Conservation (phyloP, 2,329 filamentous ascomycete species). For the Ophiostoma tasmaniense region DNA sequence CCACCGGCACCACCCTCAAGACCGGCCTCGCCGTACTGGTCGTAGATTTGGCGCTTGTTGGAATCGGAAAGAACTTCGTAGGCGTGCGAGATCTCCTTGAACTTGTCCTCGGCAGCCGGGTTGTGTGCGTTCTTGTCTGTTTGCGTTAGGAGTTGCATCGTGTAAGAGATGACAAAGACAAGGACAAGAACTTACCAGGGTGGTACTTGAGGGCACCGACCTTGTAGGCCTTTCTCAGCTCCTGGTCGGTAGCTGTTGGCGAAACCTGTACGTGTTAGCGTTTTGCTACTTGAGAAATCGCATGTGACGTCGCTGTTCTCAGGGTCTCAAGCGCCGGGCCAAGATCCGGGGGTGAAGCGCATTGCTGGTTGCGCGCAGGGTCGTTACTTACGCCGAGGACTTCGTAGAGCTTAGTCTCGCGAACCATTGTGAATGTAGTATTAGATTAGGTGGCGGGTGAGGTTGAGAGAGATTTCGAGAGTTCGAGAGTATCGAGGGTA, state of each 20-base stretch:
- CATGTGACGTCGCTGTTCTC: not conserved
- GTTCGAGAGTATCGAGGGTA: not conserved
- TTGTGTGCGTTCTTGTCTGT: conserved; percentile 94
- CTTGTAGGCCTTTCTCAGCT: conserved; percentile 89
- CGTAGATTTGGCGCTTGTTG: conserved; percentile 86
- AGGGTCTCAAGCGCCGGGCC: not conserved
- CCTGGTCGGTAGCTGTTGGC: conserved; percentile 69
- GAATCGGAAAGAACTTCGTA: conserved; percentile 91
- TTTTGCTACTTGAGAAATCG: not conserved
- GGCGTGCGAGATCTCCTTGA: conserved; percentile 93
- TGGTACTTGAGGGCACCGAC: conserved; percentile 75
- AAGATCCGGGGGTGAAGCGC: not conserved
- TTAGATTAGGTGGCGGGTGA: not conserved
- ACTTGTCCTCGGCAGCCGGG: conserved; percentile 89
- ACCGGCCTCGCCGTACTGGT: conserved; percentile 95
- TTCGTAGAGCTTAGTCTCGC: conserved; percentile 73
- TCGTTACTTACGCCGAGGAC: conserved; percentile 57
- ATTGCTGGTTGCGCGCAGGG: not conserved
- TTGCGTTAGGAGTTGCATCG: not conserved
- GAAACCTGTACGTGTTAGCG: conserved; percentile 48
- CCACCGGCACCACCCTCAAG: conserved; percentile 77
- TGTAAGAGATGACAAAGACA: not conserved
- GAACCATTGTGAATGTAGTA: conserved; percentile 53
- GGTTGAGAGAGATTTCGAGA: not conserved
- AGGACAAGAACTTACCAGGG: conserved; percentile 51